A percentile compares a stretch with the other conserved stretches of the same genome.
Evolutionary conservation across 441 rosid species (phyloP).

Genomic region (Macaranga tanarius): DNA sequence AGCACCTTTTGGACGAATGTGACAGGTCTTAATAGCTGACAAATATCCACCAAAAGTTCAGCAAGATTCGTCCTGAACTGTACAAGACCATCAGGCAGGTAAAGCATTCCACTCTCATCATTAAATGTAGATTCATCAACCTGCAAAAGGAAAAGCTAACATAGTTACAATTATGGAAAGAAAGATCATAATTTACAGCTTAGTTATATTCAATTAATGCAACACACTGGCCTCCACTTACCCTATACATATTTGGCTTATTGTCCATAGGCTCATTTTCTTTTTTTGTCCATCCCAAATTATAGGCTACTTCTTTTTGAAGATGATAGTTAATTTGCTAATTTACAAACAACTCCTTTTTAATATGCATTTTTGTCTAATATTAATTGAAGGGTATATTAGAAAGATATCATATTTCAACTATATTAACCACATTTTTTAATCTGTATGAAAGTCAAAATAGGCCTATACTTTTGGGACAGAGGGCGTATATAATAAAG

Average conservation of each 20-base stretch:
- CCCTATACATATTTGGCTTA: not conserved
- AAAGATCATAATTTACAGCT: not conserved
- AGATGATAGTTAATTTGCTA: too few species aligned
- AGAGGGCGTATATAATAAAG: not conserved
- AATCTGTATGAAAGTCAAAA: too few species aligned
- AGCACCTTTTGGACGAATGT: conserved; percentile 77
- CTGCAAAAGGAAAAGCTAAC: conserved; percentile 44
- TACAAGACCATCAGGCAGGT: conserved; percentile 83
- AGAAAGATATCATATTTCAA: too few species aligned
- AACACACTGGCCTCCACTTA: conserved; percentile 5
- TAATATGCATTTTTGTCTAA: too few species aligned
- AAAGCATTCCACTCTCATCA: conserved; percentile 57
- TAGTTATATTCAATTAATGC: conserved; percentile 10
- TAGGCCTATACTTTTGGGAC: too few species aligned
- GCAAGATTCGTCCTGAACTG: conserved; percentile 86
- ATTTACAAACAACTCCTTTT: too few species aligned
- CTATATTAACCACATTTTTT: too few species aligned
- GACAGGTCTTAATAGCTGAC: conserved; percentile 73
- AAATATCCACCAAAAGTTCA: conserved; percentile 90
- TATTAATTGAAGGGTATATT: too few species aligned
- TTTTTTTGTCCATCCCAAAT: too few species aligned
- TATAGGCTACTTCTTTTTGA: too few species aligned
- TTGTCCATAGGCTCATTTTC: not conserved
- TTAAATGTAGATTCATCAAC: conserved; percentile 75
- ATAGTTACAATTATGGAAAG: not conserved